Evolutionary conservation across 345 rosid genomes (phyloP).

Genomic region (Pseudoturritis turrita): DNA sequence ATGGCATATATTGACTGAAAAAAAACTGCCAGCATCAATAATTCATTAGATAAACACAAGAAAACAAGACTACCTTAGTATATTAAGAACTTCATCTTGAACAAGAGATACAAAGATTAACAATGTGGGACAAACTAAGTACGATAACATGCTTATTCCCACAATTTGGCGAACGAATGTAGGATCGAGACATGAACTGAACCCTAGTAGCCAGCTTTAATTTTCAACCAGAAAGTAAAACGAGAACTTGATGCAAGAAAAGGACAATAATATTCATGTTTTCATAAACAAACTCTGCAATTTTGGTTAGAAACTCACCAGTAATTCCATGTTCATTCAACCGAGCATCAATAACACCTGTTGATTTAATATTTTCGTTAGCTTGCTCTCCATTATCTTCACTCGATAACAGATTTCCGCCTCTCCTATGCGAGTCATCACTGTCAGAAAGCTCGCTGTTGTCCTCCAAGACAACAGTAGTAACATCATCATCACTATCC

Average conservation of each 20-base stretch:
- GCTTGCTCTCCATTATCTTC: conserved; percentile 16
- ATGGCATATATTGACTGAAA: background rate
- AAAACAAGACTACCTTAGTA: background rate
- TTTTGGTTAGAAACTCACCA: conserved; percentile 35
- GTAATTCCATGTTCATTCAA: conserved; percentile 22
- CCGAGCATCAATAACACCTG: conserved; percentile 15
- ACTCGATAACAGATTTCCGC: conserved; percentile 14
- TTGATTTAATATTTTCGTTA: conserved; percentile 16
- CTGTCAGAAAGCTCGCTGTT: conserved; percentile 30
- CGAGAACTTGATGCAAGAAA: conserved; percentile 1
- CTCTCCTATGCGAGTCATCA: conserved; percentile 29
- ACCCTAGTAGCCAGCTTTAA: background rate
- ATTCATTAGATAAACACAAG: background rate
- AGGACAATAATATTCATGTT: background rate
- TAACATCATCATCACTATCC: conserved; percentile 51
- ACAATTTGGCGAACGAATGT: background rate
- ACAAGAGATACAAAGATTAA: background rate
- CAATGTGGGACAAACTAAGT: background rate
- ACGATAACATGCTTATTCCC: background rate
- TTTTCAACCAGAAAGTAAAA: background rate
- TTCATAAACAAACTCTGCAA: background rate
- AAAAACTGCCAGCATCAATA: background rate
- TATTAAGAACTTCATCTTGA: background rate
- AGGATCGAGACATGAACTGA: conserved; percentile 12
- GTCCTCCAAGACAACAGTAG: conserved; percentile 49